These are phyloP conservation scores for Sporobolomyces pararoseus DNA, from an alignment of 768 basidiomycete species.

Conservation along the genomic window DNA sequence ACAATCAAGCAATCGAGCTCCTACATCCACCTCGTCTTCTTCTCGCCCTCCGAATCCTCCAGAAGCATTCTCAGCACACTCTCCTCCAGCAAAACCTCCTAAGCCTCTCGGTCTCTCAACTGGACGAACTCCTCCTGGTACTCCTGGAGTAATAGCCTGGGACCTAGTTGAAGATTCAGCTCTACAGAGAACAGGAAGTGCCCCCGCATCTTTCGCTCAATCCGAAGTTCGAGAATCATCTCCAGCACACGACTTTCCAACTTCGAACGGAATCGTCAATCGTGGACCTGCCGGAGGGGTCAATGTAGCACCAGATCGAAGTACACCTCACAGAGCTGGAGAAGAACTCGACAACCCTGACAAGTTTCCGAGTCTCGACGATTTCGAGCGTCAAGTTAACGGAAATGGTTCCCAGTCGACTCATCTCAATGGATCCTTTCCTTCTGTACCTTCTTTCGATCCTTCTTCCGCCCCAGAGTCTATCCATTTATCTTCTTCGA, in stretches of 20 bases:
- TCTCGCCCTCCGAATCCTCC: neutral
- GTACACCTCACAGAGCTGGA: neutral
- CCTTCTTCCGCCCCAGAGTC: neutral
- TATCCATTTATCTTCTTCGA: neutral
- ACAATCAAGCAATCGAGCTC: neutral
- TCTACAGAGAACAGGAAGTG: slow-evolving; percentile 13
- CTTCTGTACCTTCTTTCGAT: slow-evolving; percentile 12
- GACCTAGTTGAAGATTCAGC: slow-evolving; percentile 26
- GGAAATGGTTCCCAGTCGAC: neutral
- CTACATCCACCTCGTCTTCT: neutral
- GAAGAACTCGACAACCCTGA: neutral
- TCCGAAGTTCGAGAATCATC: slow-evolving; percentile 12
- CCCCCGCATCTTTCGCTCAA: slow-evolving; percentile 16
- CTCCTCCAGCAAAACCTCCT: slow-evolving; percentile 1
- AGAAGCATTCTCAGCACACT: neutral
- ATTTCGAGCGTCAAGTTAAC: slow-evolving; percentile 19
- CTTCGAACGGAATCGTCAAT: neutral
- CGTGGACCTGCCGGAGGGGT: slow-evolving; percentile 32
- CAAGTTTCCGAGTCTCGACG: slow-evolving; percentile 36
- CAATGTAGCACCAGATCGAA: neutral
- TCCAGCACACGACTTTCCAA: no score
- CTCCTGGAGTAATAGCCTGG: neutral
- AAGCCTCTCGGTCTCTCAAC: neutral
- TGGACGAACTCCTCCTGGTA: neutral
- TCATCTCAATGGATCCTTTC: neutral